Conservation (phyloP, 495 filamentous ascomycete species). For the Gamarada debralockiae region DNA sequence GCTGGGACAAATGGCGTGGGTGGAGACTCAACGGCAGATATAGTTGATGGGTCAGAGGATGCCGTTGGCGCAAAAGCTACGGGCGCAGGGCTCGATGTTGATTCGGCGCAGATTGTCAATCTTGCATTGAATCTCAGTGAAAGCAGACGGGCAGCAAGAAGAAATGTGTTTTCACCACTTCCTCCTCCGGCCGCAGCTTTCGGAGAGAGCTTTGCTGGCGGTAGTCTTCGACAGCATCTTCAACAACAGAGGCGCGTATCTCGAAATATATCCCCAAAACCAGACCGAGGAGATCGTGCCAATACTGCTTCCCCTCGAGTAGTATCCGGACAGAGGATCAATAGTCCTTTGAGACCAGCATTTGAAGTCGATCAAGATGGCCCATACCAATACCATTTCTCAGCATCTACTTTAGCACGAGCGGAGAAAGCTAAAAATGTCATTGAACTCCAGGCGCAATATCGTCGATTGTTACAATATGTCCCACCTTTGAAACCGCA, state of each 20-base stretch:
- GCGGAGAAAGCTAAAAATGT: slow-evolving; percentile 74
- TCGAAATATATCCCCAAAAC: slow-evolving; percentile 53
- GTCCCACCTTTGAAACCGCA: slow-evolving; percentile 65
- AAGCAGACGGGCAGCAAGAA: slow-evolving; percentile 60
- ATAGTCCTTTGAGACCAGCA: slow-evolving; percentile 39
- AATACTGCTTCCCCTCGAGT: slow-evolving; percentile 28
- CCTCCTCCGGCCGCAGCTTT: slow-evolving; percentile 43
- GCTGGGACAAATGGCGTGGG: not conserved
- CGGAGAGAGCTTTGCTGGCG: slow-evolving; percentile 38
- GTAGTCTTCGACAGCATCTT: slow-evolving; percentile 60
- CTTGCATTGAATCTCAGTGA: slow-evolving; percentile 87
- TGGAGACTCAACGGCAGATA: slow-evolving; percentile 2
- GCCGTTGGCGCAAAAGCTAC: not conserved
- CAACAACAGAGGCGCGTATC: slow-evolving; percentile 59
- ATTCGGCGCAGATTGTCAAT: slow-evolving; percentile 84
- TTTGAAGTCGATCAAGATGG: slow-evolving; percentile 34
- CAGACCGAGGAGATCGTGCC: slow-evolving; percentile 33
- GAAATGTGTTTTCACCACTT: slow-evolving; percentile 46
- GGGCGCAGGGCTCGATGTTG: slow-evolving; percentile 48
- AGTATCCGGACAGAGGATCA: slow-evolving; percentile 27
- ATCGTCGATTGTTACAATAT: slow-evolving; percentile 68
- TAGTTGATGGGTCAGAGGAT: not conserved
- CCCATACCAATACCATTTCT: slow-evolving; percentile 57
- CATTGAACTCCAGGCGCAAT: slow-evolving; percentile 77
- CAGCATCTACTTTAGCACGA: slow-evolving; percentile 70